Evolutionary conservation across 495 filamentous ascomycete genomes (phyloP), one percentile per base, ranked within the genome.

Genomic region (Cairneyella variabilis): DNA sequence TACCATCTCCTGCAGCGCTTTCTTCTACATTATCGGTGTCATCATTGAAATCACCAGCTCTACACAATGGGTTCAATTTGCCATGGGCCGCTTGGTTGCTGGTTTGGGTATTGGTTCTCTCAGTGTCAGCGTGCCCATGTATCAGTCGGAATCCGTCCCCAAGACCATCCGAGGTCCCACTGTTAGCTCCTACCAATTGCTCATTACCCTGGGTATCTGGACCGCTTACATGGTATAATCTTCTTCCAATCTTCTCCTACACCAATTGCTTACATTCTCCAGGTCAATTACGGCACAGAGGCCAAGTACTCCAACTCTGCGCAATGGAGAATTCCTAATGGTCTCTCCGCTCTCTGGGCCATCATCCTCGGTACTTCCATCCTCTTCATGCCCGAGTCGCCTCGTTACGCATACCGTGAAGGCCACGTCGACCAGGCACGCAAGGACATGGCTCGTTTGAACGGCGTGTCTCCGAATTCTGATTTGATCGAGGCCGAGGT

Each of bases 131-230:
- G 84, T 95, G 48, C 90, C 85, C 16, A 73, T 88, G 5, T 95
- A 93, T 71, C 88, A 92, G 67, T 89, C 86, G 40, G 89, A 92
- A 67, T 88, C 84, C 14, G 82, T 87, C 1, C 73, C 90, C 1
- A 85, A 86, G 62, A 89, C 86, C 80, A 87, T 95, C 54, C 85
- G 90, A 65, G 90, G 88, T 64, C 80, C 84, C 25, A 83, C 92
- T 55, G 87, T 93, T 32, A 83, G 85, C 47, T 84, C 82, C 7
- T 95, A 93, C 62, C 90, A 95, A 69, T 76, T 89, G 46, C 83
- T 84, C 46, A 93, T 95, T 69, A 95, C 89, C 28, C 72, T 92
- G 20, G 90, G 90, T 63, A 75, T 95, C 37, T 59, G 56, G 56
- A 43, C 46, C n/a, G 60, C 60, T 71, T 80, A 76, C 64, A 59